Evolutionary conservation across 2,329 filamentous ascomycete species (phyloP).

Genomic region (Fusarium xylarioides): DNA sequence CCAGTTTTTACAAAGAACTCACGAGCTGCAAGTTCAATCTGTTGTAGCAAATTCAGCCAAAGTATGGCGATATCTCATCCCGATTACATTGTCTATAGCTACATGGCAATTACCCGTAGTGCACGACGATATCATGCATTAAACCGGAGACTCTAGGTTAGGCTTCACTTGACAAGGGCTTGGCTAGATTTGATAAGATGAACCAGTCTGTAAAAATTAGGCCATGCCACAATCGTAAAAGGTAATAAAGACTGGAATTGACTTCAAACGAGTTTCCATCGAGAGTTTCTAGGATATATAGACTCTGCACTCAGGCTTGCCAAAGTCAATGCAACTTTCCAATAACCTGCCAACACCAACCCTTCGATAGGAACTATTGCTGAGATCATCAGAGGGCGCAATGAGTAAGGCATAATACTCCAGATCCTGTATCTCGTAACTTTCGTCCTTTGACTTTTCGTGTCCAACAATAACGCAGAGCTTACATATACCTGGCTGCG

Average conservation of each 20-base stretch:
- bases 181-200: no score
- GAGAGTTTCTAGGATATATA: background rate
- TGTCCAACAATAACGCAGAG: conserved; percentile 11
- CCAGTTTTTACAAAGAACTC: background rate
- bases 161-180: background rate
- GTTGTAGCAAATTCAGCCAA: no score
- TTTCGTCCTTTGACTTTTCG: background rate
- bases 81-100: no score
- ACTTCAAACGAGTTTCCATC: background rate
- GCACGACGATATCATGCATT: background rate
- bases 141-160: background rate
- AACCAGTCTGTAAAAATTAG: no score
- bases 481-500: background rate
- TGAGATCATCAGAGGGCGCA: background rate
- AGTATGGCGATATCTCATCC: no score
- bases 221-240: no score
- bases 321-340: conserved; percentile 1
- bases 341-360: conserved; percentile 7
- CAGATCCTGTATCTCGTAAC: background rate
- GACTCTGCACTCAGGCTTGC: background rate
- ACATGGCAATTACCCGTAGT: background rate
- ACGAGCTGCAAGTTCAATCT: background rate
- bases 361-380: background rate
- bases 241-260: no score
- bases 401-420: conserved; percentile 1